phyloP scores from a whole-genome alignment of 495 filamentous ascomycete species.

The Aspergillus haitiensis region DNA sequence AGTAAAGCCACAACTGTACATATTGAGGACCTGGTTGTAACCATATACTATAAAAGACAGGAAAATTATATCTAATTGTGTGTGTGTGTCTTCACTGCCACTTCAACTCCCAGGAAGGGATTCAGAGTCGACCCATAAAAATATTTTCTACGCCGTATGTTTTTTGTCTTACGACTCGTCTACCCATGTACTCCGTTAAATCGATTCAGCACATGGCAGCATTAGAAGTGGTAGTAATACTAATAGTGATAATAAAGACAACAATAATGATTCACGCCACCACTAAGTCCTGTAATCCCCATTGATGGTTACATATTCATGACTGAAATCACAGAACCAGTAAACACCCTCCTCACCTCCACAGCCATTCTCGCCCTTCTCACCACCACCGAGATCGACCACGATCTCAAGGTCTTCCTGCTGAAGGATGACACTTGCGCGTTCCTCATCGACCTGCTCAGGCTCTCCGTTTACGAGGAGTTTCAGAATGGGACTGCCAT shows the following conservation, averaged over 20 bases:
- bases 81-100: neutral
- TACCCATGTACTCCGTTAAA: too few relatives aligned
- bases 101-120: too few relatives aligned
- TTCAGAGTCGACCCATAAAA: too few relatives aligned
- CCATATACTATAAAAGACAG: constrained; percentile 27
- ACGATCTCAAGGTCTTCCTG: constrained; percentile 82
- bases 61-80: constrained; percentile 21
- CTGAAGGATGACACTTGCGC: constrained; percentile 83
- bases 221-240: neutral
- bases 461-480: constrained; percentile 90
- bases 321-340: constrained; percentile 98
- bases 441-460: constrained; percentile 83
- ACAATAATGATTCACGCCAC: neutral
- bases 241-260: neutral
- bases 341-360: constrained; percentile 76
- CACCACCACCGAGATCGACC: constrained; percentile 60
- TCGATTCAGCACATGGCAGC: too few relatives aligned
- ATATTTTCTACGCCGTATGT: too few relatives aligned
- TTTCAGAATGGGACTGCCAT: constrained; percentile 78
- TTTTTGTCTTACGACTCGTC: too few relatives aligned
- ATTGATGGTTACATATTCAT: constrained; percentile 95
- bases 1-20: constrained; percentile 30
- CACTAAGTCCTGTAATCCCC: constrained; percentile 80
- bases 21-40: constrained; percentile 31
- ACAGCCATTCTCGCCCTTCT: constrained; percentile 49